Conservation (phyloP, 148 eudicot species). For the Rhododendron ferrugineum region DNA sequence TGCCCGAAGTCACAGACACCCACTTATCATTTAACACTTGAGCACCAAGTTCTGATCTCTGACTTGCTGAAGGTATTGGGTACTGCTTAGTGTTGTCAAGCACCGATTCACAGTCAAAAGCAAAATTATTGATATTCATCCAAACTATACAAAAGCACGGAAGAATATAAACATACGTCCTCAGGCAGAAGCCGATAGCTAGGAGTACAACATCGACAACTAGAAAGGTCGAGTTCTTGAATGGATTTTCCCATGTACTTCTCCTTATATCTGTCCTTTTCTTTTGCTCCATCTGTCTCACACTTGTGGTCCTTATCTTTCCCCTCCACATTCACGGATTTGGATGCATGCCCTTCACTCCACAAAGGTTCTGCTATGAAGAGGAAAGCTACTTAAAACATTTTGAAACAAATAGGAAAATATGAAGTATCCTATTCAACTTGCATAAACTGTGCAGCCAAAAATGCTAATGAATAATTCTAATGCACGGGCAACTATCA, state of each 20-base stretch:
- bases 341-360: slow-evolving; percentile 58
- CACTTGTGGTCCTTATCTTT: slow-evolving; percentile 73
- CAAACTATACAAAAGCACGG: slow-evolving; percentile 9
- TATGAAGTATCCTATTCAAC: neutral
- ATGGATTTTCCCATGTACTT: slow-evolving; percentile 76
- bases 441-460: neutral
- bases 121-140: neutral
- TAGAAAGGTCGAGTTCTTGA: slow-evolving; percentile 90
- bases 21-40: no score
- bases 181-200: no score
- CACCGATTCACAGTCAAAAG: slow-evolving; percentile 1
- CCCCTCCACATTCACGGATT: slow-evolving; percentile 47
- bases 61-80: slow-evolving; percentile 84
- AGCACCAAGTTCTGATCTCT: slow-evolving; percentile 54
- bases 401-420: neutral
- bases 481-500: neutral
- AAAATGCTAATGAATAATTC: neutral
- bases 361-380: slow-evolving; percentile 55
- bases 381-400: slow-evolving; percentile 6
- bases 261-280: slow-evolving; percentile 52
- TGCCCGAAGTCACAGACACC: no score
- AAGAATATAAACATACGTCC: slow-evolving; percentile 28
- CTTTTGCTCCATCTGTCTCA: slow-evolving; percentile 63
- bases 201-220: slow-evolving; percentile 48
- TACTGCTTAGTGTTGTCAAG: slow-evolving; percentile 42